Percentiles rank a stretch among this genome's conserved stretches.
These are phyloP conservation scores for Pleurotus sapidus DNA, from an alignment of 768 basidiomycete genomes.

Conservation along the genomic window DNA sequence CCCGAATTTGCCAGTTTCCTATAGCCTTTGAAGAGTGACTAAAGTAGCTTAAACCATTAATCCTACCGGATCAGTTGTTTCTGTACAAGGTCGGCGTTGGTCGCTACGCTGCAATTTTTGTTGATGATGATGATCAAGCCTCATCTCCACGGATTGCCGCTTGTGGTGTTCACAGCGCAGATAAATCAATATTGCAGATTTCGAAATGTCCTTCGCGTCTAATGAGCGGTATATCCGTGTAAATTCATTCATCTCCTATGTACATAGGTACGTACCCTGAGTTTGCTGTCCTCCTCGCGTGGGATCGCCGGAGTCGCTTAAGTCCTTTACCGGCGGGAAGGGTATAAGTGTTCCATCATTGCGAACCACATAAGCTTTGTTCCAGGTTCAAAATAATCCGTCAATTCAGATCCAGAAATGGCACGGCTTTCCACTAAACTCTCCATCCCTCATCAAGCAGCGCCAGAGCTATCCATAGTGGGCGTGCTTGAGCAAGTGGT, in stretches of 20 bases:
- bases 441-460: conserved; percentile 46
- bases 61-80: no score
- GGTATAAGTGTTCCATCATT: background rate
- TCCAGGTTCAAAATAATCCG: background rate
- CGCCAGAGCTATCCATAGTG: conserved; percentile 41
- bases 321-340: background rate
- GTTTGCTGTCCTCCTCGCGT: no score
- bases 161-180: background rate
- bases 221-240: background rate
- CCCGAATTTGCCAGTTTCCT: no score
- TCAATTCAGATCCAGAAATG: background rate
- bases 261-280: no score
- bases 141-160: no score
- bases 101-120: background rate
- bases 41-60: no score
- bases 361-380: background rate
- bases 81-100: no score
- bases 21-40: no score
- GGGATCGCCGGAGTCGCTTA: no score
- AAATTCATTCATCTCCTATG: background rate
- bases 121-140: background rate
- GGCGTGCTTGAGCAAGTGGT: conserved; percentile 64
- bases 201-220: background rate
- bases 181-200: no score
- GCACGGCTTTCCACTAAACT: conserved; percentile 43